A percentile compares a stretch with the other conserved stretches of the same genome.
Evolutionary conservation across 208 protist species (phyloP).

Genomic region (Crithidia mellificae): DNA sequence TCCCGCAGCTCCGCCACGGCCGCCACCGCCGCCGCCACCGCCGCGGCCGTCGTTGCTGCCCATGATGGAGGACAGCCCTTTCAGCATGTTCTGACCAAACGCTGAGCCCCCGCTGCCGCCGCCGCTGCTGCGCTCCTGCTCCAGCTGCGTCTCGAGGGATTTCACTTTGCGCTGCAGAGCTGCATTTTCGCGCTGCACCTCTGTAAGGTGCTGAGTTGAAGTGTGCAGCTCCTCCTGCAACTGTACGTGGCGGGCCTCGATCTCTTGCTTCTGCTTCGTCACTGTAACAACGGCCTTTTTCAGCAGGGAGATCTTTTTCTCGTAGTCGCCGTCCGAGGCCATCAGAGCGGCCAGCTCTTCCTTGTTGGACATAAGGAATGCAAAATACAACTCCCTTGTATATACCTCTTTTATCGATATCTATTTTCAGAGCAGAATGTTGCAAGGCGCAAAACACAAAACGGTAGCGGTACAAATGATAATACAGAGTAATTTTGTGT

Average conservation of each 20-base stretch:
- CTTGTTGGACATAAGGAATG: conserved; percentile 18
- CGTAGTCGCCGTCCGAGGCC: conserved; percentile 64
- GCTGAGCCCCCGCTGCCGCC: too few relatives aligned
- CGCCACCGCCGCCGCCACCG: conserved; percentile 2
- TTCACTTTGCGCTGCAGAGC: conserved; percentile 50
- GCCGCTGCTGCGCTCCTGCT: conserved; percentile 37
- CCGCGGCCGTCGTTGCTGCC: conserved; percentile 38
- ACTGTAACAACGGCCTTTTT: conserved; percentile 82
- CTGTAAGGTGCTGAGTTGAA: conserved; percentile 40
- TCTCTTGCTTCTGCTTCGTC: conserved; percentile 81
- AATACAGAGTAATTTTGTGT: too few relatives aligned
- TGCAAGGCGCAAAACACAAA: too few relatives aligned
- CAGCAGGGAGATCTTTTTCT: conserved; percentile 82
- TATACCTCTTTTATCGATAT: too few relatives aligned
- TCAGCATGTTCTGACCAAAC: conserved; percentile 69
- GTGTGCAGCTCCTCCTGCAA: conserved; percentile 56
- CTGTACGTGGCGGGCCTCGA: conserved; percentile 54
- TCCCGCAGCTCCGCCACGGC: too few relatives aligned
- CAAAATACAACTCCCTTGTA: too few relatives aligned
- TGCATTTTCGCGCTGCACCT: conserved; percentile 49
- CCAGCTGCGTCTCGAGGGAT: conserved; percentile 46
- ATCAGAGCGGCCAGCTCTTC: conserved; percentile 71
- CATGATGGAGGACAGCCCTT: conserved; percentile 75
- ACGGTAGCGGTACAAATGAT: too few relatives aligned
- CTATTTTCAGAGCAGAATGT: too few relatives aligned